Percentiles rank a stretch among this genome's conserved stretches.
Evolutionary conservation across 305 asterid species (phyloP).

Genomic region (Rubia tinctorum): DNA sequence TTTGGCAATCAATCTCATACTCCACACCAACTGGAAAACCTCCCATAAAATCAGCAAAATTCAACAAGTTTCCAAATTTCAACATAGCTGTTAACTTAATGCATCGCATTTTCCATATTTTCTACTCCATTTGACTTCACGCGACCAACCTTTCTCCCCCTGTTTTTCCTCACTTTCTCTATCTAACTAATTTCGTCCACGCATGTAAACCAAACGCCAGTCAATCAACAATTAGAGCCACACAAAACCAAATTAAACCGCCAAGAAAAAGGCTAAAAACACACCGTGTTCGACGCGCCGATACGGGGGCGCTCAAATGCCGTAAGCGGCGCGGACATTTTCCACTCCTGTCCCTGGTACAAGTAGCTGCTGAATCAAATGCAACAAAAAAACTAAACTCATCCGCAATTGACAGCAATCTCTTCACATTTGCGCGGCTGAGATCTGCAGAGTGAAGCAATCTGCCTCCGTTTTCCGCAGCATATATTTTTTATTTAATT

Average conservation of each 20-base stretch:
- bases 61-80: not conserved
- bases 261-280: not conserved
- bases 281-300: slow-evolving; percentile 85
- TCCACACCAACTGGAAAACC: not conserved
- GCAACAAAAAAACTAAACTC: slow-evolving; percentile 1
- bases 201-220: not conserved
- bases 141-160: not conserved
- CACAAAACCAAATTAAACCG: not conserved
- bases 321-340: slow-evolving; percentile 85
- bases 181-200: not conserved
- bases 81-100: not conserved
- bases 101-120: not conserved
- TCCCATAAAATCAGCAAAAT: not conserved
- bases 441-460: slow-evolving; percentile 16
- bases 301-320: slow-evolving; percentile 89
- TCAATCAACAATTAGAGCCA: not conserved
- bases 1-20: not conserved
- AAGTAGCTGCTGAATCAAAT: slow-evolving; percentile 24
- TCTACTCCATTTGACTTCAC: slow-evolving; percentile 1
- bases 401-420: not conserved
- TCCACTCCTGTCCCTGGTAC: slow-evolving; percentile 13
- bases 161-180: not conserved
- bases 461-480: not conserved
- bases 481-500: not conserved
- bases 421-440: slow-evolving; percentile 14